Evolutionary conservation across 2,329 filamentous ascomycete genomes (phyloP), one percentile per base, ranked within the genome.

Genomic region (Trichoderma sp.): DNA sequence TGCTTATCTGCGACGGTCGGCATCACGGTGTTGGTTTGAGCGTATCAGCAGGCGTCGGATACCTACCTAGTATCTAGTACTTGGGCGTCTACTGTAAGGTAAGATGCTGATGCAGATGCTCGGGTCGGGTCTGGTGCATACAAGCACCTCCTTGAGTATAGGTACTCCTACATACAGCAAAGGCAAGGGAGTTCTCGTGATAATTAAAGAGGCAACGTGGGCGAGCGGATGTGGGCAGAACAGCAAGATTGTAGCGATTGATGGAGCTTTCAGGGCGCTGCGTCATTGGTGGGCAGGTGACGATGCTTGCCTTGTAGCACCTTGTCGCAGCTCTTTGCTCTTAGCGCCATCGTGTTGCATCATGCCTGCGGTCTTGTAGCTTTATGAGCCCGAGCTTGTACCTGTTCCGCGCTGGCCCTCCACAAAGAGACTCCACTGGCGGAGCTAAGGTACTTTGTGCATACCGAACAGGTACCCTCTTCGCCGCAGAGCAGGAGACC

Each of bases 241-340:
- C 24, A n/a, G 15, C 60, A 43, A 43, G 34, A 43, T 39, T 63
- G 60, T 12, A 30, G 60, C 36, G 60, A 64, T 64, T 28, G 24
- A 47, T 43, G 36, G 36, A 64, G 61, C 61, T 64, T 5, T n/a
- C 21, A 64, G 15, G 18, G 26, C 36, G 36, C 9, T 64, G 61
- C 61, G 61, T 61, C 66, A 69, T 69, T 69, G 66, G 66, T 69
- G 66, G 56, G 56, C 66, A 69, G 66, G 66, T 69, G 66, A 69
- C 36, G 66, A 61, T 66, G 39, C 36, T 60, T 43, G 65, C 65
- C 43, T 24, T 24, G 47, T 24, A 53, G 43, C 43, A 47, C 47
- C 24, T 60, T 60, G 53, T 36, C 56, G 56, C 53, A 43, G 51
- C 51, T 32, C 26, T 12, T 47, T 68, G 32, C 26, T 39, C 28